Evolutionary conservation across 768 basidiomycete genomes (phyloP).

Genomic region (Paxillus involutus): DNA sequence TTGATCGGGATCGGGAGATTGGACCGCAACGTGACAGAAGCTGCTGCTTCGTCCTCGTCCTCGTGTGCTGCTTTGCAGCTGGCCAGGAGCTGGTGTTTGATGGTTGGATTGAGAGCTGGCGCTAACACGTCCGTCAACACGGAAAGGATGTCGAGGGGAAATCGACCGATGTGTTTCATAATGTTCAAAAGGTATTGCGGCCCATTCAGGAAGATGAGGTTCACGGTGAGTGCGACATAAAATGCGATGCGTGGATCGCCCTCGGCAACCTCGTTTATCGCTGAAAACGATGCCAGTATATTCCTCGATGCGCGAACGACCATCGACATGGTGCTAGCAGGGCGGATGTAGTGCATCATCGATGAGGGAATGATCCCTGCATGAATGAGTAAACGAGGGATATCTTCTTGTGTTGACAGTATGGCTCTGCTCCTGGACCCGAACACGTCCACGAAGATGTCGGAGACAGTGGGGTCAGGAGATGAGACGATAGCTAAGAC

Average conservation of each 20-base stretch:
- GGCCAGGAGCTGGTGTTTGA: slow-evolving; percentile 27
- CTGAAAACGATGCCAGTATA: slow-evolving; percentile 33
- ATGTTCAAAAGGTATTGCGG: slow-evolving; percentile 32
- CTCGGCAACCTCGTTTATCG: slow-evolving; percentile 26
- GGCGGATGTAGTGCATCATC: slow-evolving; percentile 24
- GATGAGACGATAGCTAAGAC: slow-evolving; percentile 53
- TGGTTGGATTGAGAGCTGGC: slow-evolving; percentile 28
- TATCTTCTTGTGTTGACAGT: slow-evolving; percentile 36
- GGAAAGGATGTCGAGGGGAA: slow-evolving; percentile 43
- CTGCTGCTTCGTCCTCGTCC: slow-evolving; percentile 29
- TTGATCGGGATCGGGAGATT: slow-evolving; percentile 25
- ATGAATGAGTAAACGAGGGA: slow-evolving; percentile 31
- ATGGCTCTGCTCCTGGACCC: slow-evolving; percentile 36
- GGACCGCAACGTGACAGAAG: slow-evolving; percentile 27
- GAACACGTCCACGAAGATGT: slow-evolving; percentile 49
- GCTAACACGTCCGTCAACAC: slow-evolving; percentile 39
- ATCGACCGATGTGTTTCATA: slow-evolving; percentile 31
- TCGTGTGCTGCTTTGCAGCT: slow-evolving; percentile 32
- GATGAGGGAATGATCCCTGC: slow-evolving; percentile 22
- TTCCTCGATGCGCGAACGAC: slow-evolving; percentile 40
- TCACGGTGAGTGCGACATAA: slow-evolving; percentile 37
- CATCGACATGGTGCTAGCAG: slow-evolving; percentile 36
- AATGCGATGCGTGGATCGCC: slow-evolving; percentile 34
- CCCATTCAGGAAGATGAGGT: slow-evolving; percentile 37
- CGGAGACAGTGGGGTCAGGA: slow-evolving; percentile 32